Percentiles rank a stretch among this genome's conserved stretches.
Evolutionary conservation across 108 stramenopile species (phyloP).

Genomic region (Nitzschia palea): DNA sequence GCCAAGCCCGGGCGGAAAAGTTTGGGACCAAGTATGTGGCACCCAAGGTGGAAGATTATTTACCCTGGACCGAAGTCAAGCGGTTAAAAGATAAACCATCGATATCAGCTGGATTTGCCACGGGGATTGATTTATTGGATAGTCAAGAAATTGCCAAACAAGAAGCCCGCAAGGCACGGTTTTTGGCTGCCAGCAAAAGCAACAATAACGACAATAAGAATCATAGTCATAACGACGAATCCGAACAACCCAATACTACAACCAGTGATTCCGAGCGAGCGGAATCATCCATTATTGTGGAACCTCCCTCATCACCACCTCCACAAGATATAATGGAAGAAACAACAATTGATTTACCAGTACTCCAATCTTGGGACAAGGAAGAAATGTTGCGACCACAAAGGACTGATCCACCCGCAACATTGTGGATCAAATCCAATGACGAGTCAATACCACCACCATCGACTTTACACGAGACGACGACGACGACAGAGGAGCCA

Average conservation of each 20-base stretch:
- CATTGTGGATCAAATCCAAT: slow-evolving; percentile 26
- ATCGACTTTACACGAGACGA: background rate
- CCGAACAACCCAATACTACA: slow-evolving; percentile 11
- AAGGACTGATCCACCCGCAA: slow-evolving; percentile 56
- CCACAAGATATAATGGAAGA: no score
- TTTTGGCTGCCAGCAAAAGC: slow-evolving; percentile 30
- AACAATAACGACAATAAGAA: slow-evolving; percentile 25
- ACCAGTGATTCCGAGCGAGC: slow-evolving; percentile 6
- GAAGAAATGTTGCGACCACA: slow-evolving; percentile 60
- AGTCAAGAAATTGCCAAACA: slow-evolving; percentile 63
- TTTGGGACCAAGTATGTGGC: slow-evolving; percentile 76
- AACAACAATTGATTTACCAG: slow-evolving; percentile 25
- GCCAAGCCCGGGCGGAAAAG: slow-evolving; percentile 67
- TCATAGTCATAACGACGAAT: slow-evolving; percentile 20
- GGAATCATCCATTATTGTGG: background rate
- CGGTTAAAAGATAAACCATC: slow-evolving; percentile 47
- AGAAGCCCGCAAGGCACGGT: slow-evolving; percentile 67
- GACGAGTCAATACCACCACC: background rate
- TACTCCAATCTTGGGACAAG: slow-evolving; percentile 82
- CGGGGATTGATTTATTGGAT: slow-evolving; percentile 75
- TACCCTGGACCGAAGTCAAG: slow-evolving; percentile 74
- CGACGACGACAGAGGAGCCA: background rate
- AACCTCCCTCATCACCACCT: background rate
- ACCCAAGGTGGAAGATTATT: slow-evolving; percentile 58
- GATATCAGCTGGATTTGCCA: slow-evolving; percentile 59